Base-by-base conservation (phyloP, 352 stramenopile species). In the Phytophthora megakarya region DNA sequence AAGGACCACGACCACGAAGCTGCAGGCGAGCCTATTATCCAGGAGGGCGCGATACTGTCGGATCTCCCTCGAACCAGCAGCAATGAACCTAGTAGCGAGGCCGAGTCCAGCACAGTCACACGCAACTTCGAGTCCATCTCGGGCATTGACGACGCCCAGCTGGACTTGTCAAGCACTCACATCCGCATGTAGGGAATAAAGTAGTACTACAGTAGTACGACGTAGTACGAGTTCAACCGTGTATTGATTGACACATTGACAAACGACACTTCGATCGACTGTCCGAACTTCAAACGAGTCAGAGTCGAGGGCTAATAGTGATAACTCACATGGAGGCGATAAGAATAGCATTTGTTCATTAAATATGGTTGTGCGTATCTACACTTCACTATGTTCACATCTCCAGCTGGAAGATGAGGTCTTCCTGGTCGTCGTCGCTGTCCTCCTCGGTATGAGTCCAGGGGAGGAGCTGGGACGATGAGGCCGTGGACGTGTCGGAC, bases 111-210 rank as follows among this genome's bases (percentile, higher is more conserved):
- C 44, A 71, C 64, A 3, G 63, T 68, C 32, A 77, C 66, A 13
- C 61, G 73, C 23, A 78, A 78, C 39, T 81, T 78, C n/a, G 73
- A 80, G 69, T 80, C 73, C 28, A 72, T 81, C 21, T 76, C 69
- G 28, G 65, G 54, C 21, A 76, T 76, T 22, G 65, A 77, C 0
- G 65, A 80, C 40, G 72, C 35, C 9, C 50, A 69, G 18, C 21
- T 80, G 15, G 66, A 81, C 45, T 55, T 78, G 26, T 70, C 65
- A 7, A 74, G 61, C 42, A 81, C 66, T 7, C 70, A 70, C 33
- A 50, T 81, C 21, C 70, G 73, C 38, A 78, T 81, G 69, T 77
- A 74, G 49, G 28, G 11, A 46, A 61, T 54, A 48, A 44, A 54
- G 10, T 61, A 60, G n/a, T n/a, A n/a, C n/a, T n/a, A n/a, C n/a